Base-by-base conservation (phyloP, 495 filamentous ascomycete species). In the Penicillium fimorum region DNA sequence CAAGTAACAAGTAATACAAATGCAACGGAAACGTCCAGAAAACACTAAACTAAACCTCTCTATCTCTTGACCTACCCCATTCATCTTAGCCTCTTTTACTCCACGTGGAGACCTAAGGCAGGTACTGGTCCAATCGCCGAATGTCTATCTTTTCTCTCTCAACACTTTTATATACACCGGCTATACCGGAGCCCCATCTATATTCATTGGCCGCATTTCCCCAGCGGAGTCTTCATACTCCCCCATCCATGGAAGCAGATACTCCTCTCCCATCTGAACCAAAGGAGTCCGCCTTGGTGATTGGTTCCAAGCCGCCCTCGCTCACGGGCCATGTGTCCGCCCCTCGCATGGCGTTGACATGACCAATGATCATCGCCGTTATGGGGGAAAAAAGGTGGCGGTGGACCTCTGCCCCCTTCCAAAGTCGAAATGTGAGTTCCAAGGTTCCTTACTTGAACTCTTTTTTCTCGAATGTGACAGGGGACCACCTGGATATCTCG, bases 81-180 rank as follows among this genome's bases (percentile, higher is more conserved):
- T 35, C 37, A 50, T 55, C 54, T 47, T 48, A 47, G 53, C 13
- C 45, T 22, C 46, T 47, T 22, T 35, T 35, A 47, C 57, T 61
- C 66, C 64, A 67, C 66, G 63, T 68, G 65, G 65, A 56, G 55
- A 59, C 35, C 42, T 58, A 60, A 67, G 53, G 60, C 60, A 64
- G 61, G 63, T 64, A 67, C 63, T 56, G 32, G 40, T 47, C 63
- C 66, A 64, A 66, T 64, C 65, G 65, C 61, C 35, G 66, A 65
- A 50, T 66, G 55, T 37, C 13, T n/a, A 27, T 27, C 25, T 27
- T 27, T 27, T 27, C 1, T n/a, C 4, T 5, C 25, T 27, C 25
- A 27, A 22, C 22, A 1, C 22, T 27, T 27, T 27, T 0, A 7
- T 27, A 27, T 4, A 38, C 35, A 38, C 53, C 61, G 58, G 61